A percentile compares a stretch with the other conserved stretches of the same genome.
These are phyloP conservation scores for Ogataea hybrid DNA, from an alignment of 1,139 yeast genomes.

Conservation along the genomic window DNA sequence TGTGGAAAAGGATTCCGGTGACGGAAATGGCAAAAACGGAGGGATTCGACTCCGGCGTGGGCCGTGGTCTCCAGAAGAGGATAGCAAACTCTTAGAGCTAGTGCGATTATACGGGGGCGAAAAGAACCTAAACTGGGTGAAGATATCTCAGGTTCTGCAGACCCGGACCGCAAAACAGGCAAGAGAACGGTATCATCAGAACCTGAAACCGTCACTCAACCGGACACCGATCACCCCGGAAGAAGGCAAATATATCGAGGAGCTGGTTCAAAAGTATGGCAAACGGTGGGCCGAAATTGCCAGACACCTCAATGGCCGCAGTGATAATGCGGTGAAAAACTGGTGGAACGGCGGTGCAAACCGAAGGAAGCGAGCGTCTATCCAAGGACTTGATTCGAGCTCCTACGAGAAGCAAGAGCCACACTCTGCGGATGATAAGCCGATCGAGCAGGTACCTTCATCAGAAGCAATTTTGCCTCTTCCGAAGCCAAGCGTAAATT, in stretches of 20 bases:
- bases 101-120: conserved; percentile 72
- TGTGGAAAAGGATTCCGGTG: background rate
- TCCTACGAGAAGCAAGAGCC: conserved; percentile 1
- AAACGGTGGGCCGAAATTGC: conserved; percentile 96
- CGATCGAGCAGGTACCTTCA: background rate
- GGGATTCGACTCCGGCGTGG: conserved; percentile 46
- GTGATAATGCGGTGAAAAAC: conserved; percentile 89
- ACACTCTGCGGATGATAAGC: background rate
- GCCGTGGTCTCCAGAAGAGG: conserved; percentile 91
- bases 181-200: conserved; percentile 89
- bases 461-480: conserved; percentile 5
- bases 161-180: conserved; percentile 91
- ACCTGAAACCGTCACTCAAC: conserved; percentile 80
- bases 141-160: conserved; percentile 69
- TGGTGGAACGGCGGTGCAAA: conserved; percentile 98
- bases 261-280: conserved; percentile 75
- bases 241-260: conserved; percentile 81
- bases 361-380: conserved; percentile 59
- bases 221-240: conserved; percentile 80
- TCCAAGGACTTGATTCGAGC: conserved; percentile 18
- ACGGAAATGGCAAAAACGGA: conserved; percentile 2
- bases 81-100: conserved; percentile 65
- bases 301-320: conserved; percentile 79
- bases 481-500: conserved; percentile 16
- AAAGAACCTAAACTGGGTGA: conserved; percentile 74